Evolutionary conservation across 768 basidiomycete genomes (phyloP).

Genomic region (Leccinum subgranulosum): DNA sequence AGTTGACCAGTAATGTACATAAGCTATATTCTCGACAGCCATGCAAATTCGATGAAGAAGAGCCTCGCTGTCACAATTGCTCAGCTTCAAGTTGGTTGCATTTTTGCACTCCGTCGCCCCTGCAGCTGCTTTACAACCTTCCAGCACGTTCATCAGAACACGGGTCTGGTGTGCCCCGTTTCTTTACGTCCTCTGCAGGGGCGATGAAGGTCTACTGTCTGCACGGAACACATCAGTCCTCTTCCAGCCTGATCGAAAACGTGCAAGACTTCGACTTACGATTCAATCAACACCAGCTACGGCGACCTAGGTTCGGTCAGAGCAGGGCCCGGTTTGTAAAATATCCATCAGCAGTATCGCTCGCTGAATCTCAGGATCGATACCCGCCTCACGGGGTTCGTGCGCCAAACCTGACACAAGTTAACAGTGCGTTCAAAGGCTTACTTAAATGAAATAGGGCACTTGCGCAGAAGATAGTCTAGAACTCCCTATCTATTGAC

Average conservation of each 20-base stretch:
- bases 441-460: conserved; percentile 9
- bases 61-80: not conserved
- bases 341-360: conserved; percentile 14
- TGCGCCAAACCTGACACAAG: conserved; percentile 15
- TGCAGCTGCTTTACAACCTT: not conserved
- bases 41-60: no score
- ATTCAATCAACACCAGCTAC: conserved; percentile 2
- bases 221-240: not conserved
- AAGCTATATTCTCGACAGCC: no score
- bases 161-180: not conserved
- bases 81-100: not conserved
- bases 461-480: conserved; percentile 1
- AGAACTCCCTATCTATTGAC: not conserved
- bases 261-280: conserved; percentile 6
- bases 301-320: not conserved
- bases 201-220: conserved; percentile 15
- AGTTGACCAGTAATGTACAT: no score
- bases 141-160: not conserved
- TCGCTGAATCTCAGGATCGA: conserved; percentile 19
- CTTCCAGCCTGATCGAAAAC: no score
- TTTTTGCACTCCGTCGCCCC: not conserved
- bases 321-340: conserved; percentile 1
- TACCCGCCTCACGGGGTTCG: conserved; percentile 6
- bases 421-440: conserved; percentile 1
- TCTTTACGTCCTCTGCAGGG: not conserved